Evolutionary conservation across 2,329 filamentous ascomycete genomes (phyloP), one percentile per base, ranked within the genome.

Genomic region (Penicillium crustosum): DNA sequence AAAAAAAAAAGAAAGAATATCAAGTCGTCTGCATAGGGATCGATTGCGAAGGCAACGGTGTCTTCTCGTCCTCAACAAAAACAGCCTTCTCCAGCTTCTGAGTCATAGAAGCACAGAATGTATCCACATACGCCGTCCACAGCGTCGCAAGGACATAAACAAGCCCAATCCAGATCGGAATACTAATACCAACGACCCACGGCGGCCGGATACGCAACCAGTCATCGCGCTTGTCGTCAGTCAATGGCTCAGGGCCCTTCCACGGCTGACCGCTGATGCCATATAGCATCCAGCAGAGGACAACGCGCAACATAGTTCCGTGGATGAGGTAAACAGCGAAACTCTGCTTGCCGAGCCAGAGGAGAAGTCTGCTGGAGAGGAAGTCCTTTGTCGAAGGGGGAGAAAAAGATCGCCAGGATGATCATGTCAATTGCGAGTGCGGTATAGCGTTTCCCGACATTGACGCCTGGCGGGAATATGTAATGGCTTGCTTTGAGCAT

Each of bases 311-410:
- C 17, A 84, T 75, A 0, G 81, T 83, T 47, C 82, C 81, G 66
- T 84, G 82, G 10, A 79, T 75, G 13, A 84, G 77, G 64, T 84
- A 84, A 5, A 84, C 81, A 25, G 82, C 81, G 58, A 83, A 83
- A 53, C 79, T 81, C 67, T 82, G 81, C 58, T 78, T 77, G n/a
- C 82, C 82, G 4, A 83, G 72, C 80, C 80, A 83, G 58, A 82
- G 78, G 36, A 83, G 78, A 2, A 80, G 62, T 29, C 76, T 75
- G 67, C 80, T 81, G 5, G 79, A 80, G 25, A 84, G 77, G 21
- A 81, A 73, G 27, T 75, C 74, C 62, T 82, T 81, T 8, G 81
- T 71, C 6, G 73, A 67, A 67, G 0, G 80, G 79, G 2, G 80
- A 82, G 17, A 83, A 68, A 70, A 78, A 81, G 55, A 83, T 79